Percentiles rank a stretch among this genome's conserved stretches.
Evolutionary conservation across 768 basidiomycete genomes (phyloP).

Genomic region (Rhizopogon vulgaris): DNA sequence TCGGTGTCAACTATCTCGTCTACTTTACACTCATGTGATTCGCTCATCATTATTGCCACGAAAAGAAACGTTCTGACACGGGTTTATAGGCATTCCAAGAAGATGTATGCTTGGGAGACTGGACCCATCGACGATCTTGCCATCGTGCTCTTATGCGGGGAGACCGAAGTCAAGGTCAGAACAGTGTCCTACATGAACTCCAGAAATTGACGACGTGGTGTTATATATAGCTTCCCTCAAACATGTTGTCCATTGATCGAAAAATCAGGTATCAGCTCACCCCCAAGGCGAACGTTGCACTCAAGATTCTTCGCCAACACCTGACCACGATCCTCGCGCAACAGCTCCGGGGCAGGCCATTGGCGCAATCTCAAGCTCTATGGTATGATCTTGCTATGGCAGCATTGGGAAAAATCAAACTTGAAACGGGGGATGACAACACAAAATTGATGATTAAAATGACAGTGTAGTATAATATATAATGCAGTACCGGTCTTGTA

Average conservation of each 20-base stretch:
- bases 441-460: slow-evolving; percentile 12
- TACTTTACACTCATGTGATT: slow-evolving; percentile 87
- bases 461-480: background rate
- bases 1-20: slow-evolving; percentile 65
- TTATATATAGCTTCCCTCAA: slow-evolving; percentile 54
- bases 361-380: slow-evolving; percentile 49
- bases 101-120: slow-evolving; percentile 89
- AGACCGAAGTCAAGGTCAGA: slow-evolving; percentile 79
- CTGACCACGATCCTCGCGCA: slow-evolving; percentile 53
- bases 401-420: slow-evolving; percentile 50
- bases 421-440: slow-evolving; percentile 22
- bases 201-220: slow-evolving; percentile 1
- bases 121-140: slow-evolving; percentile 83
- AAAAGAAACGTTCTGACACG: slow-evolving; percentile 2
- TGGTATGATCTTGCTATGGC: slow-evolving; percentile 74
- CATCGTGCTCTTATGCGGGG: slow-evolving; percentile 81
- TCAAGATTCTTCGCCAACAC: slow-evolving; percentile 72
- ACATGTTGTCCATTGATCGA: slow-evolving; percentile 73
- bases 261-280: slow-evolving; percentile 70
- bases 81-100: slow-evolving; percentile 79
- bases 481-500: background rate
- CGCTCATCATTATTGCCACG: slow-evolving; percentile 1
- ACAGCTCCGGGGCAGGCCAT: slow-evolving; percentile 57
- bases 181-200: background rate
- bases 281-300: slow-evolving; percentile 69